Base-by-base conservation (phyloP, 1,284 basidiomycete genomes). In the Tremellales sp. region DNA sequence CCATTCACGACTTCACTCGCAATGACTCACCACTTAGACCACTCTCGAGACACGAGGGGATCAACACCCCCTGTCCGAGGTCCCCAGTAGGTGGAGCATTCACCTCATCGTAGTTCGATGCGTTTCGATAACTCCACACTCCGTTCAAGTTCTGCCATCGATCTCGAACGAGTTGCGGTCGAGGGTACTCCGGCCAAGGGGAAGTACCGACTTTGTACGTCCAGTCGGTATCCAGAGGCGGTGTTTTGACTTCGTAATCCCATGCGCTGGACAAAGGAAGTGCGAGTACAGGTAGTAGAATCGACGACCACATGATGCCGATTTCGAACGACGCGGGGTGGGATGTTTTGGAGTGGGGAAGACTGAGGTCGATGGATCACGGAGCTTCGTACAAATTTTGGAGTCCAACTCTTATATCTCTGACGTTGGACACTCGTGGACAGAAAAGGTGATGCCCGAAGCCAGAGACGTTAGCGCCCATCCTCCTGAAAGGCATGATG, bases 41-140 rank as follows among this genome's bases (percentile, higher is more conserved):
- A 45, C 46, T 49, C 40, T 60, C 58, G 19, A 60, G 42, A 49
- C 58, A 60, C 37, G 50, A 51, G n/a, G 58, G 58, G 25, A 57
- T 46, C 51, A 60, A 43, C 11, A 60, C 53, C 2, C 45, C 40
- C 17, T 48, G 25, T 2, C 44, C 49, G n/a, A 46, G 51, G 21
- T 37, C 25, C 6, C 50, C 50, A 3, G 27, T 33, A 4, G 54
- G 51, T 4, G 52, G 44, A 35, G 19, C 43, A 17, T 24, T 10
- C 29, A 56, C 29, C 25, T 56, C 54, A 17, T 40, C 45, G 15
- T 44, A 39, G 5, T 31, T 42, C 24, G 31, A 40, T 13, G 58
- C 58, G 29, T 53, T 53, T 17, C 43, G 25, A 47, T 56, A 60
- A 4, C 43, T 47, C 58, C 58, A 60, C 12, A 60, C 47, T 15